phyloP scores from a whole-genome alignment of 257 asterid genomes.

The Solanum chmielewskii region DNA sequence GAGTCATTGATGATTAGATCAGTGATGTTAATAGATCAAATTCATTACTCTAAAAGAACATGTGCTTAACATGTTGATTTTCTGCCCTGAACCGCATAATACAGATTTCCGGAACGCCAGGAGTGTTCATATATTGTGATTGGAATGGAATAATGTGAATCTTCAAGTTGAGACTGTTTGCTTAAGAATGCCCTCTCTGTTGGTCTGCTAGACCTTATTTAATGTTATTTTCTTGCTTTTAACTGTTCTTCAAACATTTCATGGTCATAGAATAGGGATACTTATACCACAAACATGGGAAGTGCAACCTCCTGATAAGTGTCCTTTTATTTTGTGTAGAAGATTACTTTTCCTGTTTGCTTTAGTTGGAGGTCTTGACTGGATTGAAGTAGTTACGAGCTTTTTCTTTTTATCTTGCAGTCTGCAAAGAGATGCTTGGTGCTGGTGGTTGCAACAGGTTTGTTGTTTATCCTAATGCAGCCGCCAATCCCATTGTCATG shows the following conservation, averaged over 20 bases:
- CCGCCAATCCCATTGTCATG: slow-evolving; percentile 87
- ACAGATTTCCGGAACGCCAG: not conserved
- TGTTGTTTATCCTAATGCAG: slow-evolving; percentile 74
- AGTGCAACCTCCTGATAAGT: not conserved
- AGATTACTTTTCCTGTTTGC: not conserved
- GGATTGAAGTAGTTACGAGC: not conserved
- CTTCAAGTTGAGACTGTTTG: not conserved
- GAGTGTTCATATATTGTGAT: not conserved
- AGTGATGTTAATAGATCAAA: not conserved
- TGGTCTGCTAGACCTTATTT: not conserved
- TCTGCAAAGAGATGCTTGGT: slow-evolving; percentile 85
- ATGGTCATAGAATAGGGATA: not conserved
- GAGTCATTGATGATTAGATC: not conserved
- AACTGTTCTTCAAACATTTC: not conserved
- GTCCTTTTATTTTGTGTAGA: not conserved
- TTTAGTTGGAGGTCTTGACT: not conserved
- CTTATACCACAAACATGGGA: not conserved
- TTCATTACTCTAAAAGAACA: not conserved
- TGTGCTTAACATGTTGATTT: not conserved
- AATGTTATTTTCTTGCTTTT: not conserved
- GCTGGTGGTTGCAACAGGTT: slow-evolving; percentile 79
- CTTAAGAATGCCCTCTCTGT: not conserved
- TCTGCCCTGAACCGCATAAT: not conserved
- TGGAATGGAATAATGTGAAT: not conserved
- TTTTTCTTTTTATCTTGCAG: slow-evolving; percentile 31